Evolutionary conservation across 2,329 filamentous ascomycete species (phyloP).

Genomic region (Colletotrichum sp.): DNA sequence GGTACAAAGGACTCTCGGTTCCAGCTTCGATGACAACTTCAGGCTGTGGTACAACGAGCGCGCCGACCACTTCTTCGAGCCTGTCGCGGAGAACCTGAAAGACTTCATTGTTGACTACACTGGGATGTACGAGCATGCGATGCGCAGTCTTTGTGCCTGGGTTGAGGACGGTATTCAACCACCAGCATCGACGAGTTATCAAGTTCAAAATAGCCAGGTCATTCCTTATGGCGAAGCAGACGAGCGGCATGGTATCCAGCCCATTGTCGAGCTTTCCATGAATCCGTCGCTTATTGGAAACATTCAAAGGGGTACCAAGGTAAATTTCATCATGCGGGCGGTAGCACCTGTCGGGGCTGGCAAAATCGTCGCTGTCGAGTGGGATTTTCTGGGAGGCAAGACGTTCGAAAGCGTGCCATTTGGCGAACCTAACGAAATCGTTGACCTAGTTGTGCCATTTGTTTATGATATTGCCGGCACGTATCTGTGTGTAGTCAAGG

Average conservation of each 20-base stretch:
- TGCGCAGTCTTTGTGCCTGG: constrained; percentile 24
- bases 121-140: constrained; percentile 22
- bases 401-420: not conserved
- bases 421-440: not conserved
- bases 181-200: not conserved
- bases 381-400: not conserved
- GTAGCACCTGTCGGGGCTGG: constrained; percentile 11
- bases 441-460: not conserved
- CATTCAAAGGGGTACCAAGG: not conserved
- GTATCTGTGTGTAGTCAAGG: not conserved
- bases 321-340: not conserved
- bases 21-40: constrained; percentile 15
- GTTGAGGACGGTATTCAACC: constrained; percentile 16
- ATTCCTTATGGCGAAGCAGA: not conserved
- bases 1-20: constrained; percentile 5
- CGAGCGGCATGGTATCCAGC: constrained; percentile 23
- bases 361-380: constrained; percentile 18
- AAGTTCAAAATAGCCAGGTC: constrained; percentile 15
- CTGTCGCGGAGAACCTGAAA: not conserved
- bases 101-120: constrained; percentile 13
- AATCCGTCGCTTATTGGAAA: not conserved
- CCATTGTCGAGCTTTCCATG: not conserved
- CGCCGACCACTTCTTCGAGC: constrained; percentile 20
- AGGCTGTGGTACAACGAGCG: constrained; percentile 24
- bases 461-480: not conserved